Conservation (phyloP, 345 rosid genomes). For the Ricinus communis region DNA sequence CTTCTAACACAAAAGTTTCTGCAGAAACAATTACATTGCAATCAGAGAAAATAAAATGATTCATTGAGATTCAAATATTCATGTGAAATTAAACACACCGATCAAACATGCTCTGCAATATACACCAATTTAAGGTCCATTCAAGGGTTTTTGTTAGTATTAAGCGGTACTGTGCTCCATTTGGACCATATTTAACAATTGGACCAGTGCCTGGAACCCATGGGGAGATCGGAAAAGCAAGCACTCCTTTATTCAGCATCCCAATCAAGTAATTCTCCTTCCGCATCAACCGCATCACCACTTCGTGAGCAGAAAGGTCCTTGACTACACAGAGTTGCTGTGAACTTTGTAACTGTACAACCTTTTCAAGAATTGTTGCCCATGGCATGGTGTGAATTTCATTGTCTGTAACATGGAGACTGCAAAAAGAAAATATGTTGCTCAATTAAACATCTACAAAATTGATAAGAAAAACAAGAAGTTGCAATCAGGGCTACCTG, state of each 20-base stretch:
- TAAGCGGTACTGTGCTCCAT: slow-evolving; percentile 52
- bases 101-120: slow-evolving; percentile 99
- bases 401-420: slow-evolving; percentile 84
- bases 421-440: slow-evolving; percentile 41
- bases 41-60: slow-evolving; percentile 30
- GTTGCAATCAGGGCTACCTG: slow-evolving; percentile 45
- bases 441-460: slow-evolving; percentile 5
- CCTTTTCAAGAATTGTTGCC: slow-evolving; percentile 89
- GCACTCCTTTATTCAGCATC: slow-evolving; percentile 94
- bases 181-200: slow-evolving; percentile 50
- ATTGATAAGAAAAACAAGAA: not conserved
- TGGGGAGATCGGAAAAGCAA: slow-evolving; percentile 74
- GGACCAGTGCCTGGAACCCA: slow-evolving; percentile 99
- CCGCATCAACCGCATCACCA: slow-evolving; percentile 94
- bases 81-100: slow-evolving; percentile 46
- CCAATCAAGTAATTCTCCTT: slow-evolving; percentile 98
- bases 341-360: slow-evolving; percentile 74
- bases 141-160: slow-evolving; percentile 91
- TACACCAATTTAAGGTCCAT: slow-evolving; percentile 99
- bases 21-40: slow-evolving; percentile 35
- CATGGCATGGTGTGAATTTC: slow-evolving; percentile 95
- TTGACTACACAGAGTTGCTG: slow-evolving; percentile 87
- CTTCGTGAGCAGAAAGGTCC: slow-evolving; percentile 95
- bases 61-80: slow-evolving; percentile 7
- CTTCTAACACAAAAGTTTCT: slow-evolving; percentile 84